These are phyloP conservation scores for Paracamarosporium sp. DNA, from an alignment of 2,329 filamentous ascomycete species.

Conservation along the genomic window DNA sequence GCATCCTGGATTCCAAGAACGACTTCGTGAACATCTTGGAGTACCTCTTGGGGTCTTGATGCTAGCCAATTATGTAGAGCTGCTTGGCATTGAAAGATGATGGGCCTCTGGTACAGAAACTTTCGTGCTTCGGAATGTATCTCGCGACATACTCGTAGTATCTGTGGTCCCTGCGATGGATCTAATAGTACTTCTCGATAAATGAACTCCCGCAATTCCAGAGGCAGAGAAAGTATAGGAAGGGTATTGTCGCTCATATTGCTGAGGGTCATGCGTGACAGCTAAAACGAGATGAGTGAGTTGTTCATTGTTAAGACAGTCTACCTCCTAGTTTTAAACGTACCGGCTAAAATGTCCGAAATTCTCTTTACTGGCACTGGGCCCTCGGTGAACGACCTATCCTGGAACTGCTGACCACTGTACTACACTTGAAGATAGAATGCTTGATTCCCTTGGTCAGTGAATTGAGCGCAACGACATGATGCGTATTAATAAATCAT, in stretches of 20 bases:
- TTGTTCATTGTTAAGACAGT: no score
- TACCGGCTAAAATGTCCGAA: background rate
- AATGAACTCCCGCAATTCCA: constrained; percentile 39
- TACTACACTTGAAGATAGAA: background rate
- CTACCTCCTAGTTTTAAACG: background rate
- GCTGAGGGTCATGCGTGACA: background rate
- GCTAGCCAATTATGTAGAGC: constrained; percentile 32
- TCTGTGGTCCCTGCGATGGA: constrained; percentile 19
- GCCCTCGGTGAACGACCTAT: background rate
- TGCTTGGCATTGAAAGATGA: constrained; percentile 31
- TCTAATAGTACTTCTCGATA: constrained; percentile 33
- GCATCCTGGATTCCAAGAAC: constrained; percentile 36
- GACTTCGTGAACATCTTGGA: constrained; percentile 25
- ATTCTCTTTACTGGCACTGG: background rate
- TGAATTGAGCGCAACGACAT: background rate
- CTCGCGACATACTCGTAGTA: constrained; percentile 35
- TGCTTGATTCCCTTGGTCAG: background rate
- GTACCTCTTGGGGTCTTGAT: constrained; percentile 16
- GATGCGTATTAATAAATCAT: background rate
- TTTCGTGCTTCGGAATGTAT: constrained; percentile 34
- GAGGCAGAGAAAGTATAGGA: constrained; percentile 28
- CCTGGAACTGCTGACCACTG: background rate
- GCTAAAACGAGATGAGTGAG: no score
- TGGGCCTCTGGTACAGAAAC: constrained; percentile 36
- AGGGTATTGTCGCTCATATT: background rate